Base-by-base conservation (phyloP, 192 early-diverging fungal species). In the Coemansia sp. region DNA sequence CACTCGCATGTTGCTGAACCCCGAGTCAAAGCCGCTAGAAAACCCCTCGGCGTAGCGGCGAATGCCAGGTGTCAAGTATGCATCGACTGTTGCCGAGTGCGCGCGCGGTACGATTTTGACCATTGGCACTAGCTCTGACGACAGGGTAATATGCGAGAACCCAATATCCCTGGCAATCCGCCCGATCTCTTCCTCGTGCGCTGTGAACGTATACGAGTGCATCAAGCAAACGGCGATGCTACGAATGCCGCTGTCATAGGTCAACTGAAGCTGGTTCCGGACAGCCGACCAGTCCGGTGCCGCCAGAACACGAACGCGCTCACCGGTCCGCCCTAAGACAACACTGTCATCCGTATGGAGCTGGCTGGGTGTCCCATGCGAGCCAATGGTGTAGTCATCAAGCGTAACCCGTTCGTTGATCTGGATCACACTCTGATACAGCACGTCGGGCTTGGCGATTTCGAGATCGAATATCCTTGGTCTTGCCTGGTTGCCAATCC, bases 91-190 rank as follows among this genome's bases (percentile, higher is more conserved):
- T 2, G 95, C 88, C 18, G 93, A 94, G 18, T 91, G 93, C 18
- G 93, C 93, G 23, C 97, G 90, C 8, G 95, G 92, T 6, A 99
- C 94, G 47, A 94, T 90, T 74, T 97, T 96, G 75, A 97, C 89
- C 91, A 93, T 95, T 16, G 95, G 95, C 84, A 92, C 91, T 35
- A 93, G 86, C 14, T 74, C 67, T 8, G 91, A 90, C 9, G 93
- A 95, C 14, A 91, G 73, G 18, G 94, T 93, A 31, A 99, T 84
- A 60, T 99, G 88, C 0, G 86, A 85, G 70, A 97, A 99, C 12
- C 94, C 94, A 43, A 95, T 74, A 18, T 81, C 52, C 16, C 82
- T 61, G 5, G 92, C 92, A 6, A 96, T 61, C 36, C 83, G 45
- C 3, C 85, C 93, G 20, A 95, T 61, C 21, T 66, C 55, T n/a